A percentile compares a stretch with the other conserved stretches of the same genome.
These are phyloP conservation scores for Chenopodium formosanum DNA, from an alignment of 148 eudicot genomes.

Conservation along the genomic window DNA sequence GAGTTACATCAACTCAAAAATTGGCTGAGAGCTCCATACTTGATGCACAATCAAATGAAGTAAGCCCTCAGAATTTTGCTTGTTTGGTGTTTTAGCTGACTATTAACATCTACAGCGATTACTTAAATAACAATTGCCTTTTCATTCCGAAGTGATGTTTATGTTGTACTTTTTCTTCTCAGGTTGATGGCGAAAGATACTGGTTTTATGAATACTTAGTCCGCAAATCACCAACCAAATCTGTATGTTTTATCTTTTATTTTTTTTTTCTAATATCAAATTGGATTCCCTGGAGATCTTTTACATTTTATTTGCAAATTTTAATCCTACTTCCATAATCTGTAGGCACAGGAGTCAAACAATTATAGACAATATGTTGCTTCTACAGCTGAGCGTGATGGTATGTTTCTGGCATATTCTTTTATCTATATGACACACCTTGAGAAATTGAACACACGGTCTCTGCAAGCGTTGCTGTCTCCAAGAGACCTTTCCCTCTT, in stretches of 20 bases:
- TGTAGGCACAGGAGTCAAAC: conserved; percentile 67
- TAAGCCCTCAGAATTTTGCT: conserved; percentile 35
- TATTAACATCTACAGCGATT: not conserved
- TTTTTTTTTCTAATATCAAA: not conserved
- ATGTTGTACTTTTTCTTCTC: conserved; percentile 18
- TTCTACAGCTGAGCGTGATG: conserved; percentile 88
- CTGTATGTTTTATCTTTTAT: conserved; percentile 45
- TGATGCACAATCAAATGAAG: conserved; percentile 80
- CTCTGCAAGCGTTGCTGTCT: not conserved
- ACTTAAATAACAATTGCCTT: not conserved
- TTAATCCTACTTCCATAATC: conserved; percentile 14
- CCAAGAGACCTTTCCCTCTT: not conserved
- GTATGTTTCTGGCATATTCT: conserved; percentile 30
- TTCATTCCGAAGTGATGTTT: not conserved
- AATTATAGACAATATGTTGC: conserved; percentile 73
- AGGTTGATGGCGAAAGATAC: conserved; percentile 86
- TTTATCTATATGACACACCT: not conserved
- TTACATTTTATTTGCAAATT: conserved; percentile 1
- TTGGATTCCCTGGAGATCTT: not conserved
- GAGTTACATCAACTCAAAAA: conserved; percentile 85
- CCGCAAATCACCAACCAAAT: conserved; percentile 87
- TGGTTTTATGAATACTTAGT: conserved; percentile 95
- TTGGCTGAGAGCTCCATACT: conserved; percentile 91
- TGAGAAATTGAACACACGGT: not conserved
- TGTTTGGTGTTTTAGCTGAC: not conserved